phyloP scores from a whole-genome alignment of 768 basidiomycete species.

The Boletus rufocinnamomeus region DNA sequence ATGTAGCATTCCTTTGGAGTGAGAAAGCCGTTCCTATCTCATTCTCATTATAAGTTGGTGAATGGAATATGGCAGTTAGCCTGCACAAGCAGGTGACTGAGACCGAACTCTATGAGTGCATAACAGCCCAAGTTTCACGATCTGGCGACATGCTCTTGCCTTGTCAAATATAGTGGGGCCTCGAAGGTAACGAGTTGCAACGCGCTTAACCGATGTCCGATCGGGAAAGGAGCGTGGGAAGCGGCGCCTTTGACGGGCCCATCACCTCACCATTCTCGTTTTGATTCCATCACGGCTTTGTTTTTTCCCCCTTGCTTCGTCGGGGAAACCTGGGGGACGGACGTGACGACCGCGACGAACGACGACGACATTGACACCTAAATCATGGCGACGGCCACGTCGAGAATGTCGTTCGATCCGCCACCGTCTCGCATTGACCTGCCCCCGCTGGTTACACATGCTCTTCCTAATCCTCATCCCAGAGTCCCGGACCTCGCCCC shows the following conservation, averaged over 20 bases:
- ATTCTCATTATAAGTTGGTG: not conserved
- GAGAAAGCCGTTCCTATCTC: not conserved
- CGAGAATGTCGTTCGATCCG: slow-evolving; percentile 24
- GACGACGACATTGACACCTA: not conserved
- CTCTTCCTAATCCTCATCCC: slow-evolving; percentile 18
- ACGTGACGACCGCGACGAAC: slow-evolving; percentile 20
- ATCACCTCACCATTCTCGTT: slow-evolving; percentile 12
- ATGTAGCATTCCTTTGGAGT: not conserved
- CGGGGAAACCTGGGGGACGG: slow-evolving; percentile 9
- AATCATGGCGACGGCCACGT: slow-evolving; percentile 21
- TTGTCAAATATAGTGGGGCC: slow-evolving; percentile 6
- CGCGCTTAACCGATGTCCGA: slow-evolving; percentile 17
- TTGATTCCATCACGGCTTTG: slow-evolving; percentile 18
- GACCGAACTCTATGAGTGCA: not conserved
- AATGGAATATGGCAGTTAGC: not conserved
- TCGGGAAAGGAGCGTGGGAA: slow-evolving; percentile 29
- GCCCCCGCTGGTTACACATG: slow-evolving; percentile 12
- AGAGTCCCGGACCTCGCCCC: slow-evolving; percentile 16
- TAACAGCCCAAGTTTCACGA: not conserved
- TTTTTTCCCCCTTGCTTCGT: slow-evolving; percentile 25
- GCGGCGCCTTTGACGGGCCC: slow-evolving; percentile 14
- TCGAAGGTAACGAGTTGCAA: slow-evolving; percentile 6
- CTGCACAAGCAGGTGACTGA: slow-evolving; percentile 5
- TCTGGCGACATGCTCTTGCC: not conserved
- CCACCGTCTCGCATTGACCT: slow-evolving; percentile 9